phyloP scores from a whole-genome alignment of 371 early-diverging fungal genomes.

The Mucor plumbeus region DNA sequence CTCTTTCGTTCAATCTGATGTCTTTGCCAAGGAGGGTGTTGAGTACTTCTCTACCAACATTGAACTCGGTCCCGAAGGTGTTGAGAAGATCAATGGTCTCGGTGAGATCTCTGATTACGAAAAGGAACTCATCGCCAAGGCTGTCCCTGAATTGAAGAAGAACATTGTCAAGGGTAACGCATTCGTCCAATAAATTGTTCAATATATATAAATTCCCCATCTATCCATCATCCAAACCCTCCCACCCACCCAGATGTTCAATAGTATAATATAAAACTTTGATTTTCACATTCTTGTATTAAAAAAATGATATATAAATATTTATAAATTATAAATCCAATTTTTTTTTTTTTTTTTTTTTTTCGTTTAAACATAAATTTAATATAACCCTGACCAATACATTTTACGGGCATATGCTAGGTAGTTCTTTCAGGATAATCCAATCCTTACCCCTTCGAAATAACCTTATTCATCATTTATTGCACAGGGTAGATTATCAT shows the following conservation, averaged over 20 bases:
- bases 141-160: slow-evolving; percentile 91
- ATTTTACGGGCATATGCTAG: neutral
- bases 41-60: slow-evolving; percentile 97
- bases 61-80: slow-evolving; percentile 94
- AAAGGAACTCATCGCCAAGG: slow-evolving; percentile 86
- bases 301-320: neutral
- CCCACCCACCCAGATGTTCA: neutral
- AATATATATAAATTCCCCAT: neutral
- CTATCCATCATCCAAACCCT: neutral
- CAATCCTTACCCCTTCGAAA: neutral
- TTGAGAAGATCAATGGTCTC: slow-evolving; percentile 89
- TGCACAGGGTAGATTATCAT: neutral
- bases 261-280: slow-evolving; percentile 7
- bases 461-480: slow-evolving; percentile 2
- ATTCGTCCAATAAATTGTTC: slow-evolving; percentile 58
- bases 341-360: no score
- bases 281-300: slow-evolving; percentile 9
- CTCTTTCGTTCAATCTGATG: slow-evolving; percentile 89
- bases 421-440: neutral
- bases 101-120: slow-evolving; percentile 89
- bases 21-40: slow-evolving; percentile 67
- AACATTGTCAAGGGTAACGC: slow-evolving; percentile 89
- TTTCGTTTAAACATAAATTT: neutral
- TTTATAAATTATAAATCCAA: neutral
- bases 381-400: no score